Percentiles rank a stretch among this genome's conserved stretches.
These are phyloP conservation scores for Phytophthora hibernalis DNA, from an alignment of 352 stramenopile genomes.

Conservation along the genomic window DNA sequence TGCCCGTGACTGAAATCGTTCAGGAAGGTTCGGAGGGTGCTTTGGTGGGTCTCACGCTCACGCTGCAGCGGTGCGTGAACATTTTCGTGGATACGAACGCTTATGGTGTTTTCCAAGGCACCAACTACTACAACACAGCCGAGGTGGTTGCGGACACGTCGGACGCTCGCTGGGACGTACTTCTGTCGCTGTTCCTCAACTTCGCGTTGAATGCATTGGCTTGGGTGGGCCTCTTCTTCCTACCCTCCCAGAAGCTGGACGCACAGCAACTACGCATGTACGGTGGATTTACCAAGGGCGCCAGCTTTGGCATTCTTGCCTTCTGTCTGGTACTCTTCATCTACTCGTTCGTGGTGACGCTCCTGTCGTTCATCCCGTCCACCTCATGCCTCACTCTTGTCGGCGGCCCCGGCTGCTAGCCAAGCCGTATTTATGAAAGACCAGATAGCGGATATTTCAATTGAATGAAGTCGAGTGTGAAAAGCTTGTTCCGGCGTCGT, in stretches of 20 bases:
- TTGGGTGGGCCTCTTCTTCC: constrained; percentile 63
- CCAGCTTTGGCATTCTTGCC: constrained; percentile 36
- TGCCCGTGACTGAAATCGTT: constrained; percentile 72
- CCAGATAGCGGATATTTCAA: constrained; percentile 12
- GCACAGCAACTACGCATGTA: constrained; percentile 76
- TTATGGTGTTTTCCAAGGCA: constrained; percentile 51
- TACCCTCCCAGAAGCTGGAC: constrained; percentile 77
- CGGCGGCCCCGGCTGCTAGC: constrained; percentile 43
- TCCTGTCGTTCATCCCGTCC: constrained; percentile 47
- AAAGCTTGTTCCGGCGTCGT: too few species aligned
- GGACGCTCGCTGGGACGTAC: constrained; percentile 51
- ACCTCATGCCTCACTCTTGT: constrained; percentile 46
- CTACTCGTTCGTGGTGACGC: constrained; percentile 45
- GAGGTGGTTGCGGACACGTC: constrained; percentile 44
- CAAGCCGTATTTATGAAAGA: constrained; percentile 38
- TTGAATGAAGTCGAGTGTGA: constrained; percentile 12
- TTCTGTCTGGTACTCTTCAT: constrained; percentile 45
- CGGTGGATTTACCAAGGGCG: constrained; percentile 63
- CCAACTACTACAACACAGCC: constrained; percentile 50
- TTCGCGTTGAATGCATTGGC: constrained; percentile 63
- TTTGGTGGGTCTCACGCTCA: constrained; percentile 65
- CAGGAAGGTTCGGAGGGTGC: constrained; percentile 70
- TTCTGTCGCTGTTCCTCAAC: constrained; percentile 60
- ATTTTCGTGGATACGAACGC: constrained; percentile 68
- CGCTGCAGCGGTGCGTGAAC: constrained; percentile 61